Base-by-base conservation (phyloP, 257 asterid species). In the Rehmannia glutinosa region DNA sequence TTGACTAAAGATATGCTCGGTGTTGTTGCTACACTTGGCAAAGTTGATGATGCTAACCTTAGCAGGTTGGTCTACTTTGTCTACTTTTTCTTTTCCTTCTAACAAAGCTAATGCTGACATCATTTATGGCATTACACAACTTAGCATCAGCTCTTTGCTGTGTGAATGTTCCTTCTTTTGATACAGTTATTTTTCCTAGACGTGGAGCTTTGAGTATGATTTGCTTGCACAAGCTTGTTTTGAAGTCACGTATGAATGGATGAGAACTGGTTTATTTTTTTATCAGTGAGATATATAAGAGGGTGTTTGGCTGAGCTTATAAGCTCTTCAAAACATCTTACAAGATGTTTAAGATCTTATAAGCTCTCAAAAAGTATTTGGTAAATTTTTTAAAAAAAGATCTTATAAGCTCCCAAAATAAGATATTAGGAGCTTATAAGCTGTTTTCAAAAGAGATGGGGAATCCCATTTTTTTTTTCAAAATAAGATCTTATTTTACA, bases 21-120 rank as follows among this genome's bases (percentile, higher is more conserved):
- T 54, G 28, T 85, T 54, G 93, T 87, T 78, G 95, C 94, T 46
- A 77, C 83, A 42, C 95, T 92, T 67, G 95, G 94, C 64, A 82
- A 73, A 57, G 80, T 86, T 63, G 89, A 81, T 8, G 91, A 87
- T 65, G 82, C 72, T 56, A 83, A 76, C 71, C 84, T 92, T 47
- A 90, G 89, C 91, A 81, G 97, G 98, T 89, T 77, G 49, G 81
- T 73, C 70, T 80, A 61, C 7, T 69, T 61, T 60, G 19, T 46
- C 49, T 73, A 51, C 59, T 62, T 69, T 17, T 27, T 60, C 71
- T 69, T 67, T 59, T 59, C 49, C 64, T 52, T 55, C 32, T 56
- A 68, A 21, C 25, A 23, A 53, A 23, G 69, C 17, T 70, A 17
- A 50, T 36, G 57, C 27, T 19, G 24, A 9, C 56, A 8, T 45